These are phyloP conservation scores for Globisporangium recalcitrans DNA, from an alignment of 352 stramenopile species.

Conservation along the genomic window DNA sequence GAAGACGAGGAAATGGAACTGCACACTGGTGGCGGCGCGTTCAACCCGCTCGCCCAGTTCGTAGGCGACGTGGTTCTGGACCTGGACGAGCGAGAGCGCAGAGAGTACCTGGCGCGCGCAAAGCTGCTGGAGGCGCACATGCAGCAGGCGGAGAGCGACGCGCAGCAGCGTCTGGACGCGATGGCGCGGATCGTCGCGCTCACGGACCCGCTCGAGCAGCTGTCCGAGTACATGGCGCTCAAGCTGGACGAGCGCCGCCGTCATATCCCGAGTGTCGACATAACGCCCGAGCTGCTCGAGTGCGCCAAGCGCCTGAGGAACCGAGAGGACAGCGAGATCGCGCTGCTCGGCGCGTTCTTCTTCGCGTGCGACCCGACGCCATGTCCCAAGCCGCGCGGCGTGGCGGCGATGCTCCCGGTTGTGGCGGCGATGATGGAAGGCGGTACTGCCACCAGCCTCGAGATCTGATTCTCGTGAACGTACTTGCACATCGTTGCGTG, in stretches of 20 bases:
- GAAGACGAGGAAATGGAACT: not conserved
- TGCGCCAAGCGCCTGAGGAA: slow-evolving; percentile 39
- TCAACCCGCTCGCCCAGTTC: not conserved
- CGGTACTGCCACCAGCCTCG: slow-evolving; percentile 9
- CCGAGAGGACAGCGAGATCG: slow-evolving; percentile 46
- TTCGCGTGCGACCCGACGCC: slow-evolving; percentile 37
- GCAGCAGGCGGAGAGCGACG: slow-evolving; percentile 24
- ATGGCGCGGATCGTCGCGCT: slow-evolving; percentile 58
- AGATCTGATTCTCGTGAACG: slow-evolving; percentile 2
- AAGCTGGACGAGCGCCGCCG: slow-evolving; percentile 28
- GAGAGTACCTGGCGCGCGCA: slow-evolving; percentile 34
- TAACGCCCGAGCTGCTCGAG: slow-evolving; percentile 48
- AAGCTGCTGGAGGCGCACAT: slow-evolving; percentile 35
- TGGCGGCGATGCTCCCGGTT: slow-evolving; percentile 44
- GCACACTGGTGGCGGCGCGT: not conserved
- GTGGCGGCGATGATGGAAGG: slow-evolving; percentile 58
- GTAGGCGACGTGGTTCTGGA: not conserved
- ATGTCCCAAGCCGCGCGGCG: slow-evolving; percentile 17
- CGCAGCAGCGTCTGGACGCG: slow-evolving; percentile 41
- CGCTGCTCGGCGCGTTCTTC: slow-evolving; percentile 58
- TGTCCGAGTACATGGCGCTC: slow-evolving; percentile 55
- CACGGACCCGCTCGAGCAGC: slow-evolving; percentile 49
- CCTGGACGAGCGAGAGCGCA: slow-evolving; percentile 31
- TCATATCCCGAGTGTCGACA: slow-evolving; percentile 22
- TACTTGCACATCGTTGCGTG: not conserved